Evolutionary conservation across 345 rosid species (phyloP).

Genomic region (Dovyalis caffra): DNA sequence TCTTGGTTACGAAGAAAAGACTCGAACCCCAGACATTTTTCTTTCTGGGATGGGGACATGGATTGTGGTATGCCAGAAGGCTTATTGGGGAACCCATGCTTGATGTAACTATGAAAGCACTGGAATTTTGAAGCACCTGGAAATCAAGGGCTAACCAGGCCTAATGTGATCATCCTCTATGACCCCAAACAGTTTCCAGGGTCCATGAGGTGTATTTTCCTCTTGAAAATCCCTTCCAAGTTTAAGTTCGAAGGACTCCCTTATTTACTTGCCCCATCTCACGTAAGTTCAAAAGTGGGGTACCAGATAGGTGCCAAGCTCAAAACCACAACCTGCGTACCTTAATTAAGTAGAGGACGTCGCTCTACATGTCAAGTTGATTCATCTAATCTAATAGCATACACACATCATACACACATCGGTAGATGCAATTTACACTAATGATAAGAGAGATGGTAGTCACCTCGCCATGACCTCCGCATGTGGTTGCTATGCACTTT

Average conservation of each 20-base stretch:
- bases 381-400: neutral
- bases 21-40: neutral
- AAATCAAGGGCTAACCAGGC: no score
- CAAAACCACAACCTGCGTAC: neutral
- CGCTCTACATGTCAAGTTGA: no score
- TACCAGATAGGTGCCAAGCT: neutral
- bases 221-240: neutral
- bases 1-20: neutral
- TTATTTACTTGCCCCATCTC: neutral
- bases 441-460: neutral
- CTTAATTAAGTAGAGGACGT: neutral
- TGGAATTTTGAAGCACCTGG: no score
- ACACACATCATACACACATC: neutral
- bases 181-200: neutral
- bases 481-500: neutral
- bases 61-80: no score
- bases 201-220: no score
- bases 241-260: neutral
- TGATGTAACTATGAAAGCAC: no score
- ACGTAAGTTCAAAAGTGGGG: no score
- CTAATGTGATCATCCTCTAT: no score
- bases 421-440: neutral
- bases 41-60: neutral
- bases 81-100: no score
- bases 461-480: neutral